phyloP scores from a whole-genome alignment of 805 yeast species.

The Wickerhamiella brachini region DNA sequence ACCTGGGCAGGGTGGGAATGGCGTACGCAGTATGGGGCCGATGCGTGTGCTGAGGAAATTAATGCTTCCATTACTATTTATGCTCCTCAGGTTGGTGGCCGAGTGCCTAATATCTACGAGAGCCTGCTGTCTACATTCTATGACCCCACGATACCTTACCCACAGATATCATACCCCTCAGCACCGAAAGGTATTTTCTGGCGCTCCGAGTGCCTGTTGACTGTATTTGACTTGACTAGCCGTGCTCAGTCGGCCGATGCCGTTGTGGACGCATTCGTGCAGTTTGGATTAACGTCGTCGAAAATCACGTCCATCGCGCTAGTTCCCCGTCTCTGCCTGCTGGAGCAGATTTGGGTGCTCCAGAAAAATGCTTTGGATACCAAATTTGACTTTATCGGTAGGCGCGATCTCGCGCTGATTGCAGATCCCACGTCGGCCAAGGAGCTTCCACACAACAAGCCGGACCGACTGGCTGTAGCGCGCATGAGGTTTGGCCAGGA shows the following conservation, averaged over 20 bases:
- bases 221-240: conserved; percentile 24
- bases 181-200: conserved; percentile 1
- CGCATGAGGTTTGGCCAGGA: conserved; percentile 63
- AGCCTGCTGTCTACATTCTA: conserved; percentile 27
- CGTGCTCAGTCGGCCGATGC: conserved; percentile 37
- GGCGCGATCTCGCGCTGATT: neutral
- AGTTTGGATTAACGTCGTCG: conserved; percentile 34
- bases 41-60: conserved; percentile 19
- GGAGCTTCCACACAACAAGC: conserved; percentile 61
- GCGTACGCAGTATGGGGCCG: conserved; percentile 38
- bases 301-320: conserved; percentile 57
- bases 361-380: neutral
- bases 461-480: conserved; percentile 54
- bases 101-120: conserved; percentile 33
- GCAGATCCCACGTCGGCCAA: neutral
- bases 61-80: neutral
- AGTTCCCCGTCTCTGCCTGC: conserved; percentile 56
- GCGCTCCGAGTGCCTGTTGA: conserved; percentile 1
- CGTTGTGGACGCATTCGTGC: conserved; percentile 49
- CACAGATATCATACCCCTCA: neutral
- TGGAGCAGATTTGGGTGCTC: conserved; percentile 34
- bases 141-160: neutral
- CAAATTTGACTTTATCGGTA: conserved; percentile 2
- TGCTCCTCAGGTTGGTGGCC: conserved; percentile 25
- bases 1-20: conserved; percentile 69